Base-by-base conservation (phyloP, 305 asterid genomes). In the Vinca major region DNA sequence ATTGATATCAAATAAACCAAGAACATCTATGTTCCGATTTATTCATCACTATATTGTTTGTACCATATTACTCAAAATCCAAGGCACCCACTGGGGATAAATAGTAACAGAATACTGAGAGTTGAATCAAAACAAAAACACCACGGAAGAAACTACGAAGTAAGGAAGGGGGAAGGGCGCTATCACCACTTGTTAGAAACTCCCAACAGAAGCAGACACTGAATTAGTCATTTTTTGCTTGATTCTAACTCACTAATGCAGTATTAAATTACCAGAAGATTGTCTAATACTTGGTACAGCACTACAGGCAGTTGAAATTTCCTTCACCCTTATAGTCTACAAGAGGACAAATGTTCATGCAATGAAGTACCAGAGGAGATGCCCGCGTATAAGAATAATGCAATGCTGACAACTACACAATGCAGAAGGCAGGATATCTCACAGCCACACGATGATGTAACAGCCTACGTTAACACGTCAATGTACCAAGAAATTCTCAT, bases 1-100 rank as follows among this genome's bases (percentile, higher is more conserved):
- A 36, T 36, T 49, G 9, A 78, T 54, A 53, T 55, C 65, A 63
- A 69, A 52, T 47, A 11, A 33, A 20, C 40, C 13, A 12, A 57
- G 45, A 51, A 47, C 48, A 26, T 63, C 21, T 43, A 45, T 52
- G 65, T n/a, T 9, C 3, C 2, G 1, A 9, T 26, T 56, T 53
- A 49, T 9, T 41, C 45, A n/a, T 17, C 26, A 36, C 9, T 7
- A 19, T 47, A 60, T 37, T 13, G 48, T 21, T 54, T n/a, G 14
- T 48, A 63, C 11, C 43, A 55, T 37, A 55, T 55, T 55, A 49
- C 36, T 39, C 11, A 36, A 7, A 16, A 10, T 6, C 51, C 17
- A 45, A 63, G 11, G 19, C 39, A 20, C n/a, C 41, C 4, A 26
- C 17, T 19, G 1, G 11, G 54, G 4, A 40, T 20, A n/a, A 21